A percentile compares a stretch with the other conserved stretches of the same genome.
Evolutionary conservation across 805 yeast genomes (phyloP).

Genomic region (Scheffersomyces stipitis): DNA sequence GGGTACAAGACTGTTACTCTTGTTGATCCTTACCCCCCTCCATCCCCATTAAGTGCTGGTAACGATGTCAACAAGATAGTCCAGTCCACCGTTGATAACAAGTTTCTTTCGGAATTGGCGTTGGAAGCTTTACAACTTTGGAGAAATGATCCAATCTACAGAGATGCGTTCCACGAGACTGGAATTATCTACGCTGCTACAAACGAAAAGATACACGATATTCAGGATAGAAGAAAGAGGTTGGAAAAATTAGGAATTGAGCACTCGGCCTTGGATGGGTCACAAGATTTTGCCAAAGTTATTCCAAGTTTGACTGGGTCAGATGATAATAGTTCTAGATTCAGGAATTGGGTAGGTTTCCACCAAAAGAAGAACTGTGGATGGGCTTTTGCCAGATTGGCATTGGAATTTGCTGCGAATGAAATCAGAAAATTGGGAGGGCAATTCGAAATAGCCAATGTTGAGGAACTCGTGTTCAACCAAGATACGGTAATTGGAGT

Average conservation of each 20-base stretch:
- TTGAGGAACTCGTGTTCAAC: conserved; percentile 15
- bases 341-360: conserved; percentile 29
- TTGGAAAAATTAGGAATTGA: background rate
- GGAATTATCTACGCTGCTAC: conserved; percentile 12
- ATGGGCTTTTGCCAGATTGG: conserved; percentile 34
- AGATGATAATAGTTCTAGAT: conserved; percentile 1
- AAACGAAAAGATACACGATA: conserved; percentile 1
- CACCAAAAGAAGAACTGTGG: conserved; percentile 31
- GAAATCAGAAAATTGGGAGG: conserved; percentile 34
- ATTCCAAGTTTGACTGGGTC: background rate
- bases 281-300: background rate
- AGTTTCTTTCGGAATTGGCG: conserved; percentile 13
- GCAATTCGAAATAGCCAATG: conserved; percentile 23
- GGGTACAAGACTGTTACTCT: conserved; percentile 4
- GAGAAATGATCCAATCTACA: conserved; percentile 29
- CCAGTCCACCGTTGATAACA: conserved; percentile 1
- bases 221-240: conserved; percentile 4
- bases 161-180: conserved; percentile 12
- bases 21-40: conserved; percentile 3
- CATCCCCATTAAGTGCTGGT: conserved; percentile 4
- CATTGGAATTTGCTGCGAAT: conserved; percentile 23
- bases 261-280: background rate
- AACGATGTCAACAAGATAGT: conserved; percentile 9
- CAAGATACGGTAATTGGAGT: conserved; percentile 20
- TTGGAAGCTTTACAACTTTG: conserved; percentile 34